Base-by-base conservation (phyloP, 2,329 filamentous ascomycete genomes). In the Clonostachys rhizophaga region DNA sequence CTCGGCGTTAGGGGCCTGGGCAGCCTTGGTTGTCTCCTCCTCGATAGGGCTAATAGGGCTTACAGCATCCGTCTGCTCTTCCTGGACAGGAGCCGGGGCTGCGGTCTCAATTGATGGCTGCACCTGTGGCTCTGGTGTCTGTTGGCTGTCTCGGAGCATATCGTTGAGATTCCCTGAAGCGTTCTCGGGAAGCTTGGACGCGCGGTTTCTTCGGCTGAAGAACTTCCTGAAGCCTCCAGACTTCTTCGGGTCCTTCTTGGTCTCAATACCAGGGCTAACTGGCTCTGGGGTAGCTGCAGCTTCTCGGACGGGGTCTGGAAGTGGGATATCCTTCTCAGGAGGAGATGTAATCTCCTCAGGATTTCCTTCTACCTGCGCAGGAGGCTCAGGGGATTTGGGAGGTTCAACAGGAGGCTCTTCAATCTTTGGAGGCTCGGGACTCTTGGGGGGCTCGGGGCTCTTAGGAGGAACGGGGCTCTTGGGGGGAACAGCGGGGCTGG, bases 201-300 rank as follows among this genome's bases (percentile, higher is more conserved):
- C 58, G 50, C 77, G 71, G 57, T 83, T 83, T 66, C 81, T 86
- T 54, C 81, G 78, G 42, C 75, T 75, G 57, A 88, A 87, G 40
- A 88, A 70, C 64, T 85, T 86, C 52, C 78, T 78, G 55, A 88
- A 74, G 14, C 81, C 79, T 34, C 70, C 70, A 39, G 63, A 61
- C 53, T 68, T 67, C 45, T 74, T 58, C 14, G 81, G 69, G 61
- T 79, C 81, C 62, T 76, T 55, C 20, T 50, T 49, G 17, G 49
- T 54, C 43, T 54, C 47, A 33, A 47, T 47, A 8, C 43, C 45
- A 12, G 40, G 44, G 13, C 37, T 35, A 20, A 61, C 58, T 11
- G 57, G 51, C 33, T 47, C 42, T 8, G 42, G 47, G 36, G n/a
- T 39, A 13, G 40, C 44, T 34, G 34, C 24, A 9, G 43, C 43